A percentile compares a stretch with the other conserved stretches of the same genome.
These are phyloP conservation scores for Canavalia gladiata DNA, from an alignment of 306 rosid genomes.

Conservation along the genomic window DNA sequence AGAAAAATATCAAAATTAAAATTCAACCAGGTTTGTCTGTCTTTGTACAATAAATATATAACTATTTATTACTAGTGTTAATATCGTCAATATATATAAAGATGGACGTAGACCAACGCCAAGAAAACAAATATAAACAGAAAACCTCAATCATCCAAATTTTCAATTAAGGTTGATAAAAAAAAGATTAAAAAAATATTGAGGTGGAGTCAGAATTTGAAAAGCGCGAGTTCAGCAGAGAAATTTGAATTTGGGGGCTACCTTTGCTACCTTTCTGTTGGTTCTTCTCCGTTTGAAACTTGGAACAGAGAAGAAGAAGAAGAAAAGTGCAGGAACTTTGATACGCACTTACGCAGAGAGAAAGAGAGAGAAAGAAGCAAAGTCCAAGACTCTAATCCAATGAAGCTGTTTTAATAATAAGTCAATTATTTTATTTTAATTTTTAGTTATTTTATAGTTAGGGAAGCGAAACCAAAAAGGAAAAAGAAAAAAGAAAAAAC, in stretches of 20 bases:
- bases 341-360: slow-evolving; percentile 37
- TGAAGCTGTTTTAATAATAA: slow-evolving; percentile 40
- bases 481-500: not conserved
- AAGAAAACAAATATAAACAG: slow-evolving; percentile 4
- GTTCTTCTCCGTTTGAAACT: slow-evolving; percentile 43
- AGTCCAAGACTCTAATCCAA: slow-evolving; percentile 56
- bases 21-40: not conserved
- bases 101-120: not conserved
- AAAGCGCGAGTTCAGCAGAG: not conserved
- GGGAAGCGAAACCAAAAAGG: slow-evolving; percentile 41
- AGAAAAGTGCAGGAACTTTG: slow-evolving; percentile 32
- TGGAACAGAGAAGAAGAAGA: slow-evolving; percentile 50
- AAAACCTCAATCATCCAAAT: not conserved
- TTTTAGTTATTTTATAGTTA: not conserved
- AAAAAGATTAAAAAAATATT: not conserved
- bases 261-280: slow-evolving; percentile 46
- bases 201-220: not conserved
- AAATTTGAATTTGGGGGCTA: slow-evolving; percentile 45
- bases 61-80: not conserved
- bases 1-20: not conserved
- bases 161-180: slow-evolving; percentile 18
- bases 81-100: not conserved
- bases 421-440: not conserved
- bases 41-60: too few relatives aligned
- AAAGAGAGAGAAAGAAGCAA: slow-evolving; percentile 51